A percentile compares a stretch with the other conserved stretches of the same genome.
phyloP scores from a whole-genome alignment of 768 basidiomycete species.

The Psilocybe tampanensis region DNA sequence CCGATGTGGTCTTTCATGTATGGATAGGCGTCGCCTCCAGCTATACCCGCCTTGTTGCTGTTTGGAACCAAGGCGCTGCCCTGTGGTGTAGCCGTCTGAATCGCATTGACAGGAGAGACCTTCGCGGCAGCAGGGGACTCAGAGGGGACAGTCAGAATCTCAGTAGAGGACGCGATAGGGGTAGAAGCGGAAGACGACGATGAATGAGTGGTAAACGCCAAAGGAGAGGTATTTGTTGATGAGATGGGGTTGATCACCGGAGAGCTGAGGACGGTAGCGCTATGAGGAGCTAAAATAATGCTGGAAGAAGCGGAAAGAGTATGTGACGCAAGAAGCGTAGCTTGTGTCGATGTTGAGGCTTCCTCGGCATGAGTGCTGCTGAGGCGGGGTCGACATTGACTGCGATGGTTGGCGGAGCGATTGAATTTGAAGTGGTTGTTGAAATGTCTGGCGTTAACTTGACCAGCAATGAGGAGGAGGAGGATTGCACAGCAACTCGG shows the following conservation, averaged over 20 bases:
- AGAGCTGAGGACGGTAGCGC: background rate
- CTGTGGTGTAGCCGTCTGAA: slow-evolving; percentile 5
- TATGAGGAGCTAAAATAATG: background rate
- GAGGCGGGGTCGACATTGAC: slow-evolving; percentile 20
- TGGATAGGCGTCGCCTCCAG: slow-evolving; percentile 45
- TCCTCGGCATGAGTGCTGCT: slow-evolving; percentile 3
- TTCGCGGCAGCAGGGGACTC: slow-evolving; percentile 2
- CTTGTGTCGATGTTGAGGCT: background rate
- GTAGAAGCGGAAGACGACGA: no score
- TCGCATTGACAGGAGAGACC: background rate
- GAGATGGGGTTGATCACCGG: background rate
- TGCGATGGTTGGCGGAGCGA: slow-evolving; percentile 9
- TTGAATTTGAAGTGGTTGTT: slow-evolving; percentile 7
- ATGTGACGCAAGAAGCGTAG: background rate
- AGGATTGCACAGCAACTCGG: slow-evolving; percentile 14
- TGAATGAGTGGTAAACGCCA: background rate
- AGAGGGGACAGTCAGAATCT: background rate
- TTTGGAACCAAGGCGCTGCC: slow-evolving; percentile 37
- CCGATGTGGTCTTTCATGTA: slow-evolving; percentile 43
- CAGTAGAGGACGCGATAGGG: background rate
- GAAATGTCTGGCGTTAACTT: slow-evolving; percentile 18
- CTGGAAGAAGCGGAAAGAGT: background rate
- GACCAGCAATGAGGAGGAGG: slow-evolving; percentile 23
- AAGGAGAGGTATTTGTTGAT: background rate
- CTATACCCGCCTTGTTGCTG: slow-evolving; percentile 47